Conservation (phyloP, 2,329 filamentous ascomycete species). For the Ilyonectria mors-panacis region DNA sequence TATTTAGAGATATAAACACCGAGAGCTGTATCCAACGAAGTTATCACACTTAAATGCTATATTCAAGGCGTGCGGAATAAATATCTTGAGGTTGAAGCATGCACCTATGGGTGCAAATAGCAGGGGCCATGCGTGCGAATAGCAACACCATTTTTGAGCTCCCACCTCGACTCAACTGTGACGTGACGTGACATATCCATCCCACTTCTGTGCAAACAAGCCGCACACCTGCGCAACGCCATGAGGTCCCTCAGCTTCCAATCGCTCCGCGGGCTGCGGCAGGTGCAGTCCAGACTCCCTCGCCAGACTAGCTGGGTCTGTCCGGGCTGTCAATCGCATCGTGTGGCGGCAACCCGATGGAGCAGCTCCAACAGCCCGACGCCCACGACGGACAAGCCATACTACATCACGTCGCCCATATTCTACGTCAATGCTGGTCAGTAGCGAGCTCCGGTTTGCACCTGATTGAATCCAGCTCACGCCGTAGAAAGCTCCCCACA, state of each 20-base stretch:
- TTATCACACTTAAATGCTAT: too few relatives aligned
- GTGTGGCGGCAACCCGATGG: constrained; percentile 47
- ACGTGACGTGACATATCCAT: constrained; percentile 32
- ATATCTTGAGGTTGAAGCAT: neutral
- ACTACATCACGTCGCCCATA: constrained; percentile 96
- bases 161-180: neutral
- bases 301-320: constrained; percentile 47
- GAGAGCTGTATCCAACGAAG: too few relatives aligned
- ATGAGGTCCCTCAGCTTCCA: constrained; percentile 52
- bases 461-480: constrained; percentile 8
- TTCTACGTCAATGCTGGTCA: constrained; percentile 98
- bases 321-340: constrained; percentile 47
- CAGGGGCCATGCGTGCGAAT: neutral
- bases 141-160: constrained; percentile 29
- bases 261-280: constrained; percentile 44
- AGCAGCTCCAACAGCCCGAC: constrained; percentile 51
- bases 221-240: constrained; percentile 12
- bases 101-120: neutral
- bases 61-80: neutral
- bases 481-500: constrained; percentile 80
- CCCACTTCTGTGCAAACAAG: constrained; percentile 10
- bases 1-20: too few relatives aligned
- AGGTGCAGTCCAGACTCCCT: constrained; percentile 36
- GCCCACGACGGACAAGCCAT: constrained; percentile 75
- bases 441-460: neutral